A percentile compares a stretch with the other conserved stretches of the same genome.
Evolutionary conservation across 441 rosid species (phyloP).

Genomic region (Arabidopsis hybrid): DNA sequence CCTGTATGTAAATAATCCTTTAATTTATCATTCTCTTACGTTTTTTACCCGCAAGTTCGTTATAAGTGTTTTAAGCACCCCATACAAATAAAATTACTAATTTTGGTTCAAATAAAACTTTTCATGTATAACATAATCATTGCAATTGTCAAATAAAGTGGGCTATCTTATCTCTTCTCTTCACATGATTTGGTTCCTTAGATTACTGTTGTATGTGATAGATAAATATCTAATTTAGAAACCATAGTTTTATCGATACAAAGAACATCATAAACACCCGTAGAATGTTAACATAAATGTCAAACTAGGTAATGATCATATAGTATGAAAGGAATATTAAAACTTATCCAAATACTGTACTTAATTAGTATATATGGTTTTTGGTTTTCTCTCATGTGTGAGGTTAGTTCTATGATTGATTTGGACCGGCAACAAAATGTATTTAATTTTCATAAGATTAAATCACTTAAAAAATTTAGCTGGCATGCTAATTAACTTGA

Average conservation of each 20-base stretch:
- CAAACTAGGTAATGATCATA: slow-evolving; percentile 8
- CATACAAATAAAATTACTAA: not conserved
- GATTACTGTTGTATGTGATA: no score
- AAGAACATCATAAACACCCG: not conserved
- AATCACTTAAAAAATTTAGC: slow-evolving; percentile 2
- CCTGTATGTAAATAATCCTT: not conserved
- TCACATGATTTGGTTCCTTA: slow-evolving; percentile 14
- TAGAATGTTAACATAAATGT: not conserved
- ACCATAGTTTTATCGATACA: not conserved
- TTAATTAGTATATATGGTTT: no score
- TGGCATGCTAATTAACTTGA: slow-evolving; percentile 18
- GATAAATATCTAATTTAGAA: not conserved
- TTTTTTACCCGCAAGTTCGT: slow-evolving; percentile 7
- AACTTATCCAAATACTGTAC: not conserved
- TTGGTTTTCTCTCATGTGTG: slow-evolving; percentile 14
- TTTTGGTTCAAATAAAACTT: not conserved
- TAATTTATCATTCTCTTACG: slow-evolving; percentile 7
- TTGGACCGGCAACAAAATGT: slow-evolving; percentile 3
- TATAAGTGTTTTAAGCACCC: slow-evolving; percentile 12
- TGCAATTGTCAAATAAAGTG: not conserved
- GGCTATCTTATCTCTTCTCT: slow-evolving; percentile 13
- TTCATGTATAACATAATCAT: slow-evolving; percentile 13
- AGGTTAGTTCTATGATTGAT: slow-evolving; percentile 12
- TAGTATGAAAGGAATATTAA: not conserved
- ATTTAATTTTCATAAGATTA: not conserved